Conservation (phyloP, 306 rosid genomes). For the Senna siamea region DNA sequence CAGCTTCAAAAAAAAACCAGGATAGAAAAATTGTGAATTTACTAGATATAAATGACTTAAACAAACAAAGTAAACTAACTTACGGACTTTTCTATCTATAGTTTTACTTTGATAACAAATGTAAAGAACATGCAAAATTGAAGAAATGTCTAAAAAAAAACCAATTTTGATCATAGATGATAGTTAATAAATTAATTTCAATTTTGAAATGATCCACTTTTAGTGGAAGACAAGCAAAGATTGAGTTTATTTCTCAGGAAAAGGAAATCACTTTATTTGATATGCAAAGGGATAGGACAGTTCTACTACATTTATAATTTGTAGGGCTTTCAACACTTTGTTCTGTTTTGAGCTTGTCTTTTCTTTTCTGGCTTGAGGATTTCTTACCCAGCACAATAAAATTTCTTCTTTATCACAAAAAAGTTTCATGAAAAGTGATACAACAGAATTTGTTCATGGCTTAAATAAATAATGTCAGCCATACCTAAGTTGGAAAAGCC, state of each 20-base stretch:
- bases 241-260: not conserved
- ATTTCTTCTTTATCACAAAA: too few relatives aligned
- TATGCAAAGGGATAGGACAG: too few relatives aligned
- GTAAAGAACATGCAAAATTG: not conserved
- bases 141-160: constrained; percentile 4
- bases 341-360: too few relatives aligned
- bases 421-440: not conserved
- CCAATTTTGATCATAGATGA: too few relatives aligned
- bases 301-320: too few relatives aligned
- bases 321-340: too few relatives aligned
- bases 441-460: constrained; percentile 8
- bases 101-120: not conserved
- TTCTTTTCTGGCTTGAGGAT: too few relatives aligned
- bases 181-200: not conserved
- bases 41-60: not conserved
- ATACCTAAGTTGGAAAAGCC: constrained; percentile 72
- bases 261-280: too few relatives aligned
- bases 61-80: not conserved
- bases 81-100: not conserved
- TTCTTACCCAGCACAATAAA: too few relatives aligned
- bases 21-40: not conserved
- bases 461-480: constrained; percentile 32
- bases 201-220: constrained; percentile 29
- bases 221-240: constrained; percentile 12
- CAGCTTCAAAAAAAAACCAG: not conserved